A percentile compares a stretch with the other conserved stretches of the same genome.
phyloP scores from a whole-genome alignment of 139 green algal species.

The Closterium sp. region DNA sequence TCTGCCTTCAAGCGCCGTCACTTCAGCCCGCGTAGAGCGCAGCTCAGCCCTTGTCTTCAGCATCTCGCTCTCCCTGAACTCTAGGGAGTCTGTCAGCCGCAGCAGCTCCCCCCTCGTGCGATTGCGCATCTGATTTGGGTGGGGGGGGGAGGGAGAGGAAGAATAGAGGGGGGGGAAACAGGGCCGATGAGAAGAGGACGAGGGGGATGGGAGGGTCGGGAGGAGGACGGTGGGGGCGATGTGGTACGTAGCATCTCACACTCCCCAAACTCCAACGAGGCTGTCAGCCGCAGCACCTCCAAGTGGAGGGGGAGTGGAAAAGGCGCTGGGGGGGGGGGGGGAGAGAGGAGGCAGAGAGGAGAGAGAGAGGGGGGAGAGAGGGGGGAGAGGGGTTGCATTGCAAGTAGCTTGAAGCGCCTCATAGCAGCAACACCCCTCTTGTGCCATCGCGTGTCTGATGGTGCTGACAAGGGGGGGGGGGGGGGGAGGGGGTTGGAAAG shows the following conservation, averaged over 20 bases:
- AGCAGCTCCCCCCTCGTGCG: slow-evolving; percentile 21
- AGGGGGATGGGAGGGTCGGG: not conserved
- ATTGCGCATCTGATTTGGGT: not conserved
- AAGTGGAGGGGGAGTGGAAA: slow-evolving; percentile 1
- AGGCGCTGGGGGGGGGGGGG: not conserved
- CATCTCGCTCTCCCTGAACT: slow-evolving; percentile 44
- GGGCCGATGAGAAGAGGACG: not conserved
- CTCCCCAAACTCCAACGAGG: slow-evolving; percentile 35
- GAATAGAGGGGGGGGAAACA: not conserved
- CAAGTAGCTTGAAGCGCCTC: too few relatives aligned
- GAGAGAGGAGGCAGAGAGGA: not conserved
- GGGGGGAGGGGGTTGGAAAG: too few relatives aligned
- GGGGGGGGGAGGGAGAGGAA: slow-evolving; percentile 8
- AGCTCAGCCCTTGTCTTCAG: slow-evolving; percentile 18
- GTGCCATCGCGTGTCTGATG: not conserved
- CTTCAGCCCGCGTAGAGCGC: slow-evolving; percentile 17
- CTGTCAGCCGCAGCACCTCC: slow-evolving; percentile 16
- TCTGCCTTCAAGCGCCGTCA: slow-evolving; percentile 19
- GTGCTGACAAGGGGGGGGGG: not conserved
- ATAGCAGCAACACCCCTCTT: too few relatives aligned
- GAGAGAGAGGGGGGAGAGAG: too few relatives aligned
- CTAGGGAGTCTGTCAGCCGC: slow-evolving; percentile 25
- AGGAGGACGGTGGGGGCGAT: not conserved
- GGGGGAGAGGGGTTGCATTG: too few relatives aligned
- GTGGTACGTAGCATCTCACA: slow-evolving; percentile 1